phyloP scores from a whole-genome alignment of 1,139 yeast genomes.

The Williopsis jadinii region DNA sequence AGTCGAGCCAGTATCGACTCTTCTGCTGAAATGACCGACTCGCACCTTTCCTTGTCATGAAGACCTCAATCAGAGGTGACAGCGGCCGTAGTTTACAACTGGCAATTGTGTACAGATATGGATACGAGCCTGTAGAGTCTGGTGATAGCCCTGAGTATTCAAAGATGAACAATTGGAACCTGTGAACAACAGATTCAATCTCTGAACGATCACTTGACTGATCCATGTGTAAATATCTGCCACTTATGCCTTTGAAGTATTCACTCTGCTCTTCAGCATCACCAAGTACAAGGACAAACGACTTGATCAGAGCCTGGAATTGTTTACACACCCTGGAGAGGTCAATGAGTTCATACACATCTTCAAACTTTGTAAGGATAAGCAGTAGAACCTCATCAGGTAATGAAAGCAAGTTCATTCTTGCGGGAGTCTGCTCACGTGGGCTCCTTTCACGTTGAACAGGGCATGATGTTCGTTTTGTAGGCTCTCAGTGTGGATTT shows the following conservation, averaged over 20 bases:
- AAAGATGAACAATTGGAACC: slow-evolving; percentile 8
- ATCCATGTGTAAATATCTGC: slow-evolving; percentile 4
- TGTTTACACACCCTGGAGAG: slow-evolving; percentile 8
- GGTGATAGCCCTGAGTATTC: slow-evolving; percentile 6
- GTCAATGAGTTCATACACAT: slow-evolving; percentile 10
- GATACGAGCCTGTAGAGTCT: slow-evolving; percentile 1
- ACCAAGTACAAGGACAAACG: slow-evolving; percentile 13
- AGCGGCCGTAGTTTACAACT: neutral
- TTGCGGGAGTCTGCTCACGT: too few species aligned
- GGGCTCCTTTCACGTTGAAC: too few species aligned
- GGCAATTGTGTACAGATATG: slow-evolving; percentile 4
- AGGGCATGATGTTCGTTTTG: too few species aligned
- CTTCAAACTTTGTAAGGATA: slow-evolving; percentile 7
- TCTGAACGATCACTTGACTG: neutral
- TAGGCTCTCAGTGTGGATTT: too few species aligned
- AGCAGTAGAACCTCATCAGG: slow-evolving; percentile 8
- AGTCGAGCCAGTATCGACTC: slow-evolving; percentile 1
- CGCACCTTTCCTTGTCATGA: slow-evolving; percentile 3
- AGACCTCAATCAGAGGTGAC: slow-evolving; percentile 7
- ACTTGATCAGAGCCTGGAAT: slow-evolving; percentile 9
- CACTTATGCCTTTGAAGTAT: slow-evolving; percentile 9
- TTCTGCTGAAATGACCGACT: slow-evolving; percentile 1
- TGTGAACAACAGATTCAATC: neutral
- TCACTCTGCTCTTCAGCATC: slow-evolving; percentile 9
- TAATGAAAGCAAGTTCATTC: neutral